Conservation (phyloP, 257 asterid genomes). For the Mitragyna speciosa region DNA sequence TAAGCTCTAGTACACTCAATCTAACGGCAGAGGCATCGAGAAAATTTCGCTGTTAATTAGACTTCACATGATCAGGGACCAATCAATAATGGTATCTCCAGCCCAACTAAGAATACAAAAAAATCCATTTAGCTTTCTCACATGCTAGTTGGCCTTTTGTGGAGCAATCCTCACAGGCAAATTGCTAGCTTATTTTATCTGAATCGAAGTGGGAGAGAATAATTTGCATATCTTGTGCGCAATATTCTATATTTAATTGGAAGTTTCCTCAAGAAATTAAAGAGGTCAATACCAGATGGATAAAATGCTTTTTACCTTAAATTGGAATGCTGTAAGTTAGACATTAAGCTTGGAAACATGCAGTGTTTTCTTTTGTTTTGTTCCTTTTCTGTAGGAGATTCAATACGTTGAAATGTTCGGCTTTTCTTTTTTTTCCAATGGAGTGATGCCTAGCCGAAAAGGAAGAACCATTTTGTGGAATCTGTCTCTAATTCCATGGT, state of each 20-base stretch:
- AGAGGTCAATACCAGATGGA: background rate
- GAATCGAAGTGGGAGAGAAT: conserved; percentile 12
- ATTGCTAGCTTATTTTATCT: conserved; percentile 5
- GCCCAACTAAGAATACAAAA: background rate
- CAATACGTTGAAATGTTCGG: background rate
- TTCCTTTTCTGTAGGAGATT: too few relatives aligned
- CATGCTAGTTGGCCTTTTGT: conserved; percentile 4
- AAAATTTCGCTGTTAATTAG: background rate
- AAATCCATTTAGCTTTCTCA: conserved; percentile 9
- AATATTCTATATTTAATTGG: background rate
- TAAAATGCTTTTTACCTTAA: too few relatives aligned
- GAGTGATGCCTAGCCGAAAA: background rate
- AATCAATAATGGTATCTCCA: background rate
- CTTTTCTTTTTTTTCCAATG: background rate
- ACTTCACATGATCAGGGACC: conserved; percentile 21
- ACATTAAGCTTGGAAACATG: background rate
- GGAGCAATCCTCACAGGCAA: conserved; percentile 16
- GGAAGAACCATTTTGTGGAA: background rate
- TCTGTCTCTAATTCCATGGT: background rate
- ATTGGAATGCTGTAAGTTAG: too few relatives aligned
- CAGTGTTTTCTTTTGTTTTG: background rate
- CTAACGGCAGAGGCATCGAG: background rate
- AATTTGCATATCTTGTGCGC: conserved; percentile 1
- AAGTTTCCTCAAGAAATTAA: background rate
- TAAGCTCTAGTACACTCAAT: background rate